These are phyloP conservation scores for Zelopaecilomyces penicillatus DNA, from an alignment of 2,329 filamentous ascomycete species.

Conservation along the genomic window DNA sequence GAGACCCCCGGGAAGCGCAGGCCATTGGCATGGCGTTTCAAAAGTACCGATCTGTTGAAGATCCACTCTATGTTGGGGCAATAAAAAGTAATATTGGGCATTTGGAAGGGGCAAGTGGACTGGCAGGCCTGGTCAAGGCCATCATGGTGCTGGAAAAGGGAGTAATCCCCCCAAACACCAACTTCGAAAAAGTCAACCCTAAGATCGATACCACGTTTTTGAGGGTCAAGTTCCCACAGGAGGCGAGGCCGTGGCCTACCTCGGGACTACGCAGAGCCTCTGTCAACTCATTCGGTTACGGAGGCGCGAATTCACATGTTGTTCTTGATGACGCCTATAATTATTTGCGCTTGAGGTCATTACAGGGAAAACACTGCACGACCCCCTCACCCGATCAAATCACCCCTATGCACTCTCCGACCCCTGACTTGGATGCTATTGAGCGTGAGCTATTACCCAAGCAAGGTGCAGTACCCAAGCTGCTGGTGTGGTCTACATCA, in stretches of 20 bases:
- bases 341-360: too few relatives aligned
- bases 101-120: conserved; percentile 11
- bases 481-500: not conserved
- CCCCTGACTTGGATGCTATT: too few relatives aligned
- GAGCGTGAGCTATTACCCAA: too few relatives aligned
- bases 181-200: conserved; percentile 5
- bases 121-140: conserved; percentile 9
- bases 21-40: conserved; percentile 1
- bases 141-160: conserved; percentile 5
- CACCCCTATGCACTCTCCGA: too few relatives aligned
- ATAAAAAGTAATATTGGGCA: conserved; percentile 16
- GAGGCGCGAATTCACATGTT: conserved; percentile 5
- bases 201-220: conserved; percentile 3
- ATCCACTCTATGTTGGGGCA: conserved; percentile 1
- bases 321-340: not conserved
- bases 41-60: too few relatives aligned
- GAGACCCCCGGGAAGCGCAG: conserved; percentile 13
- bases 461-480: not conserved
- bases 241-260: not conserved
- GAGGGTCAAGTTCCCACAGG: too few relatives aligned
- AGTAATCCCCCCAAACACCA: not conserved
- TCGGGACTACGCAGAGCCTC: conserved; percentile 1
- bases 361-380: too few relatives aligned
- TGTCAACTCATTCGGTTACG: conserved; percentile 6
- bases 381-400: too few relatives aligned